Evolutionary conservation across 192 early-diverging fungal genomes (phyloP).

Genomic region (Backusella liffmaniae): DNA sequence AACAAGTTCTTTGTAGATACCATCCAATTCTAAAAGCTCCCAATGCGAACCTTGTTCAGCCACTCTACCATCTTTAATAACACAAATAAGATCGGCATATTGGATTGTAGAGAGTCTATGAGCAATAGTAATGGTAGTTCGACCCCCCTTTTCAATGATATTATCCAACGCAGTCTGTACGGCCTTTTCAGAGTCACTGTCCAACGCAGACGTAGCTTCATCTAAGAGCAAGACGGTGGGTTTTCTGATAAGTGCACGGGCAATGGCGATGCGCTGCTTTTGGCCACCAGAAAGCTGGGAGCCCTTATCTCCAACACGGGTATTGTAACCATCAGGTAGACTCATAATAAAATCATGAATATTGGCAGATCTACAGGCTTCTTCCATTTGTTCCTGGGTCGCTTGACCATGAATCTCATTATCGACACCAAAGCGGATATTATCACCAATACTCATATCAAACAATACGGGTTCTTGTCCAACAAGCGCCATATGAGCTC

Average conservation of each 20-base stretch:
- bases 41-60: constrained; percentile 75
- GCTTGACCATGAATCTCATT: constrained; percentile 24
- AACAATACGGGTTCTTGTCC: constrained; percentile 93
- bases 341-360: constrained; percentile 59
- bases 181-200: constrained; percentile 63
- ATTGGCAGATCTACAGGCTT: constrained; percentile 55
- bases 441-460: constrained; percentile 84
- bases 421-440: constrained; percentile 77
- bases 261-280: constrained; percentile 82
- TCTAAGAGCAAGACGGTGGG: constrained; percentile 82
- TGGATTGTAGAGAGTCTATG: constrained; percentile 71
- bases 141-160: constrained; percentile 48
- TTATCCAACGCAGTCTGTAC: constrained; percentile 69
- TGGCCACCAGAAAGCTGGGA: constrained; percentile 59
- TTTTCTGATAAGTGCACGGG: constrained; percentile 79
- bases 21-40: constrained; percentile 61
- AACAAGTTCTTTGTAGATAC: constrained; percentile 62
- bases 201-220: constrained; percentile 73
- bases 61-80: constrained; percentile 68
- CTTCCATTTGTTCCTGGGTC: constrained; percentile 57
- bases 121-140: constrained; percentile 70
- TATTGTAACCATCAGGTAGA: constrained; percentile 66
- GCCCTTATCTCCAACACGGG: constrained; percentile 67
- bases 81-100: constrained; percentile 82
- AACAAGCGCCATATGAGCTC: constrained; percentile 80